Conservation (phyloP, 2,329 filamentous ascomycete species). For the Pyrenochaeta sp. region DNA sequence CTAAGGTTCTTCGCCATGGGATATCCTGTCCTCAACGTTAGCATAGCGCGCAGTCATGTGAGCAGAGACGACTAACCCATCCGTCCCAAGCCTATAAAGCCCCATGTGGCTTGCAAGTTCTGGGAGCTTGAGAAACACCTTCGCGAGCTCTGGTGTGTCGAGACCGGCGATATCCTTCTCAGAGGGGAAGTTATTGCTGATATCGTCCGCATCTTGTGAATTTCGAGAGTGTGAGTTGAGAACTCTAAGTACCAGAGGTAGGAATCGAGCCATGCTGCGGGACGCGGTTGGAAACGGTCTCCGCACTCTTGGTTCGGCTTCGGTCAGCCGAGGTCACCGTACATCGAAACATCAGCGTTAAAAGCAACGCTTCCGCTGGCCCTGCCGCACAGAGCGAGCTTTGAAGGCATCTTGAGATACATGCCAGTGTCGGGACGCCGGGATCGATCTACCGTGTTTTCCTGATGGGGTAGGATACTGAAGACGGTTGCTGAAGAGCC, state of each 20-base stretch:
- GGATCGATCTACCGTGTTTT: slow-evolving; percentile 12
- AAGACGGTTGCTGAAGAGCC: slow-evolving; percentile 8
- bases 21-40: slow-evolving; percentile 61
- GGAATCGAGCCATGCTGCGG: slow-evolving; percentile 26
- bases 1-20: slow-evolving; percentile 77
- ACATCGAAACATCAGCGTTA: slow-evolving; percentile 14
- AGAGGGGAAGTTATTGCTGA: slow-evolving; percentile 40
- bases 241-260: slow-evolving; percentile 9
- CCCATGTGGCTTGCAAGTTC: slow-evolving; percentile 56
- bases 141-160: slow-evolving; percentile 33
- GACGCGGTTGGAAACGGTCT: slow-evolving; percentile 42
- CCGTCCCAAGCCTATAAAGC: slow-evolving; percentile 60
- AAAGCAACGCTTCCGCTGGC: slow-evolving; percentile 5
- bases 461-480: slow-evolving; percentile 13
- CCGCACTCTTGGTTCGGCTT: slow-evolving; percentile 35
- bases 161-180: slow-evolving; percentile 26
- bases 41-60: slow-evolving; percentile 28
- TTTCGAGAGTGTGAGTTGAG: slow-evolving; percentile 21
- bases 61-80: slow-evolving; percentile 54
- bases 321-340: slow-evolving; percentile 45
- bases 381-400: slow-evolving; percentile 3
- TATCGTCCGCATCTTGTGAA: slow-evolving; percentile 37
- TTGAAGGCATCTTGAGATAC: slow-evolving; percentile 9
- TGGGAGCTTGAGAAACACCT: slow-evolving; percentile 56
- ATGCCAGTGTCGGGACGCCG: slow-evolving; percentile 3